Evolutionary conservation across 495 filamentous ascomycete genomes (phyloP), one percentile per base, ranked within the genome.

Genomic region (Podospora australis): DNA sequence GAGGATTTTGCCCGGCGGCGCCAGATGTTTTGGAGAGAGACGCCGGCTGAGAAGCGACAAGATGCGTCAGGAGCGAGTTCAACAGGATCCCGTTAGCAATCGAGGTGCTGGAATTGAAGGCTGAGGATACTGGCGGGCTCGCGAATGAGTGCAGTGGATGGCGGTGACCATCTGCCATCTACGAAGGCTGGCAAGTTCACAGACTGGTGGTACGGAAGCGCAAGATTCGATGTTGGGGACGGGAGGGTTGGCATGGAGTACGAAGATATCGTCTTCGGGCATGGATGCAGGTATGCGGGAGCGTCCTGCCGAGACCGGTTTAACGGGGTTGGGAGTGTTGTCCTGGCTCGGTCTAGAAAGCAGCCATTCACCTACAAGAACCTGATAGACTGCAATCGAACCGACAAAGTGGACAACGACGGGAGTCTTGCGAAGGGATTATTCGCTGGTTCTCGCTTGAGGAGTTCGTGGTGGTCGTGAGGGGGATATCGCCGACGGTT

Each of bases 141-240:
- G 56, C 39, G 42, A 57, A 58, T 41, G 81, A 69, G 76, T 83
- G 79, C 70, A 81, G 79, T 77, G 82, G 55, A 55, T 64, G 85
- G 69, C 81, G 80, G 74, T 84, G 80, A 82, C 80, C 85, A 87
- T 90, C 85, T 79, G 86, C 85, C 85, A 89, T 89, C 78, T 81
- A 84, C 48, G 52, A 54, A 30, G 25, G 41, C 44, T 25, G 41
- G 29, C 9, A 39, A 10, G 20, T 16, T 8, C 10, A 43, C 7
- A 24, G 13, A 23, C 13, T n/a, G 24, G 16, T 40, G 45, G 38
- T 23, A 39, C 28, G 48, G 47, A 32, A 53, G 44, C 46, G 56
- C 32, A 45, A 30, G 35, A 26, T 24, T 36, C 30, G 52, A 43
- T 30, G 23, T 32, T 35, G 34, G 60, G 24, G 36, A 39, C 50